Evolutionary conservation across 345 rosid species (phyloP).

Genomic region (Moricandia moricandioides): DNA sequence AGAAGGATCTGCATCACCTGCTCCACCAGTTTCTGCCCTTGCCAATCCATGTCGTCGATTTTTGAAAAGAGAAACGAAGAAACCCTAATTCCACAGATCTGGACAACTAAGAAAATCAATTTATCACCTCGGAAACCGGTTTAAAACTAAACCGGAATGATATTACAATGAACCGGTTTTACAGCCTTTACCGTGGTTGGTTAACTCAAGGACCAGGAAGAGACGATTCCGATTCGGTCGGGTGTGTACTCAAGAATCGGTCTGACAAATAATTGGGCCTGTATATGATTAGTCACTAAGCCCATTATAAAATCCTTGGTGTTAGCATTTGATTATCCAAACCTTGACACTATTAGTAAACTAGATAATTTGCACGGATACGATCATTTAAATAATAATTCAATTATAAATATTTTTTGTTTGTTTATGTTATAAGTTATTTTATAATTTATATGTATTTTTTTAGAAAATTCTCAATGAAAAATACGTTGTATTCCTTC

Average conservation of each 20-base stretch:
- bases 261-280: neutral
- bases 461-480: no score
- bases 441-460: no score
- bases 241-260: neutral
- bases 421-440: no score
- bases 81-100: neutral
- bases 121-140: neutral
- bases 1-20: constrained; percentile 86
- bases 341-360: no score
- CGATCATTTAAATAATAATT: no score
- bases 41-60: constrained; percentile 78
- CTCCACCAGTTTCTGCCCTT: constrained; percentile 96
- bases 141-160: neutral
- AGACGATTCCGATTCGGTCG: neutral
- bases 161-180: neutral
- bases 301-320: neutral
- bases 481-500: no score
- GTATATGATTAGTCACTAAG: neutral
- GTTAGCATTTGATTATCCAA: no score
- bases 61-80: neutral
- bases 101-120: neutral
- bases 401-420: no score
- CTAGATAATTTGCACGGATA: no score
- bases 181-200: no score
- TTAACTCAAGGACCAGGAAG: no score